phyloP scores from a whole-genome alignment of 2,329 filamentous ascomycete genomes.

The Pseudodiploospora longispora region DNA sequence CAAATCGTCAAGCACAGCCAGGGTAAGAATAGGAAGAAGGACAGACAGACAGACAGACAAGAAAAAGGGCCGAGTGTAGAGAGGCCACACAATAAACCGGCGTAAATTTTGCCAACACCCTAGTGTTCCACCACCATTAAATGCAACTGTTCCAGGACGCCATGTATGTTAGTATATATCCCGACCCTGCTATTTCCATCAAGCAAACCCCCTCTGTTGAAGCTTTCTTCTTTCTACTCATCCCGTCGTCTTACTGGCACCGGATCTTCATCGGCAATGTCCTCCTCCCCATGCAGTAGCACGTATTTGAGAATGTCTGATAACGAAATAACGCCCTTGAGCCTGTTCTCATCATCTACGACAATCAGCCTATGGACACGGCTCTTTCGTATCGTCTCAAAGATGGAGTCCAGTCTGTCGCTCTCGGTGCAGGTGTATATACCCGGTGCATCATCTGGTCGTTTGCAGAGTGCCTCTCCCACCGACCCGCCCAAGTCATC shows the following conservation, averaged over 20 bases:
- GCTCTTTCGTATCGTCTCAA: constrained; percentile 92
- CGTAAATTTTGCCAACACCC: constrained; percentile 5
- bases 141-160: constrained; percentile 5
- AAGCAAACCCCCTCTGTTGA: too few relatives aligned
- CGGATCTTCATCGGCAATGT: constrained; percentile 17
- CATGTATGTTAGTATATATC: not conserved
- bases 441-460: constrained; percentile 84
- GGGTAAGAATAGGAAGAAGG: too few relatives aligned
- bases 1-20: too few relatives aligned
- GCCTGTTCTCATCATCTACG: constrained; percentile 78
- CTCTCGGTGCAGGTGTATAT: constrained; percentile 94
- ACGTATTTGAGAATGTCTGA: constrained; percentile 97
- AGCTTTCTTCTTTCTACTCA: not conserved
- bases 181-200: too few relatives aligned
- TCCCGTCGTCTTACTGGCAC: not conserved
- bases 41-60: too few relatives aligned
- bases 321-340: constrained; percentile 84
- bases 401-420: constrained; percentile 89
- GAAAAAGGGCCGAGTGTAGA: too few relatives aligned
- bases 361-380: constrained; percentile 89
- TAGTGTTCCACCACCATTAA: constrained; percentile 1
- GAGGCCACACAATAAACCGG: too few relatives aligned
- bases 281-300: constrained; percentile 68
- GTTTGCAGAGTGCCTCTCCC: constrained; percentile 79
- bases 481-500: constrained; percentile 82